These are phyloP conservation scores for Lycium ferocissimum DNA, from an alignment of 257 asterid species.

Conservation along the genomic window DNA sequence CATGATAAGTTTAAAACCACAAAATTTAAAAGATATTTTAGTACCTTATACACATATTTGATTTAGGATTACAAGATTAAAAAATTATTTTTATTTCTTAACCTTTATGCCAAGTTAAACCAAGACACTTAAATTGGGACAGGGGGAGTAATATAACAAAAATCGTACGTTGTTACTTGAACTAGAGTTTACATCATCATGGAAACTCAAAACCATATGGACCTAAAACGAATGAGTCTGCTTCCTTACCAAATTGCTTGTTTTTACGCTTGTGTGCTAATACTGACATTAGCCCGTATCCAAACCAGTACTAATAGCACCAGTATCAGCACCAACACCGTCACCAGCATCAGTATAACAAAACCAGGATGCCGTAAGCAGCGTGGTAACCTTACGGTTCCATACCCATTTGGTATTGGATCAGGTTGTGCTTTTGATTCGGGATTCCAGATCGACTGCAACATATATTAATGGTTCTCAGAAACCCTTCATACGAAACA, in stretches of 20 bases:
- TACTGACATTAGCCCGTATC: neutral
- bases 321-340: constrained; percentile 3
- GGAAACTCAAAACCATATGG: neutral
- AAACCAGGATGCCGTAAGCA: constrained; percentile 47
- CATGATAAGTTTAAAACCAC: too few relatives aligned
- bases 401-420: constrained; percentile 61
- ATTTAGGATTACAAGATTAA: too few relatives aligned
- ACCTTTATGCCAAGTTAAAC: too few relatives aligned
- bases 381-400: constrained; percentile 57
- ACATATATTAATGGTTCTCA: constrained; percentile 28
- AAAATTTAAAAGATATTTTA: too few relatives aligned
- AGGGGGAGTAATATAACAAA: too few relatives aligned
- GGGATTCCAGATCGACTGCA: constrained; percentile 51
- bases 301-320: neutral
- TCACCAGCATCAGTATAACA: constrained; percentile 32
- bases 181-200: neutral
- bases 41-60: too few relatives aligned
- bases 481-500: neutral
- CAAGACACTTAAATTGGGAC: too few relatives aligned
- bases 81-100: too few relatives aligned
- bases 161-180: too few relatives aligned
- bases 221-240: neutral
- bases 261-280: neutral
- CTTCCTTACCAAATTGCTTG: neutral
- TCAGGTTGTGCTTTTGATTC: constrained; percentile 45